These are phyloP conservation scores for Chlamydomonas applanata DNA, from an alignment of 139 green algal species.

Conservation along the genomic window DNA sequence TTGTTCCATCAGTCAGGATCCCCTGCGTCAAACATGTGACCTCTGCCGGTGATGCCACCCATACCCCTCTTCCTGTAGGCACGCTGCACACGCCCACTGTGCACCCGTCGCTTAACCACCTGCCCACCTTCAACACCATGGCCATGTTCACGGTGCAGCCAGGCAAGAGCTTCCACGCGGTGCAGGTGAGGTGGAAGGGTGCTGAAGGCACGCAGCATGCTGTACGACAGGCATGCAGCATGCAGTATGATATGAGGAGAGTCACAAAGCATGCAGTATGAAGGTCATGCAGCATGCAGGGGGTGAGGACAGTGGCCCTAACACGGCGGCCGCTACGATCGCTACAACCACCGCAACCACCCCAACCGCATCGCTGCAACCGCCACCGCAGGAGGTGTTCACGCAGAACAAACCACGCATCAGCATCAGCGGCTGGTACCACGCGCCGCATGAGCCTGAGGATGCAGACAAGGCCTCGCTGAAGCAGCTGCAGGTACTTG, in stretches of 20 bases:
- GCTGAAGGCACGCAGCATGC: too few relatives aligned
- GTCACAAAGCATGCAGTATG: neutral
- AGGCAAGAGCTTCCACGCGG: constrained; percentile 78
- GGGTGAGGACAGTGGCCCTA: too few relatives aligned
- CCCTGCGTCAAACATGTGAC: too few relatives aligned
- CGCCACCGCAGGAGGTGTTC: constrained; percentile 53
- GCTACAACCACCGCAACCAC: neutral
- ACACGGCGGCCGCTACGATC: too few relatives aligned
- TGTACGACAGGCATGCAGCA: neutral
- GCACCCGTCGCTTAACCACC: constrained; percentile 36
- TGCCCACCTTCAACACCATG: constrained; percentile 75
- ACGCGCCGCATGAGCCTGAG: constrained; percentile 48
- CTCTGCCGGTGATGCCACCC: too few relatives aligned
- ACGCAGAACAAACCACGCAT: constrained; percentile 59
- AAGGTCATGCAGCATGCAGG: neutral
- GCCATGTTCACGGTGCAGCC: constrained; percentile 83
- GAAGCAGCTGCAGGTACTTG: constrained; percentile 60
- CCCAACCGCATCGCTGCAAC: too few relatives aligned
- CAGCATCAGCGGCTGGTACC: constrained; percentile 84
- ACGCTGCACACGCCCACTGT: constrained; percentile 44
- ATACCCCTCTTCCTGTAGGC: constrained; percentile 30
- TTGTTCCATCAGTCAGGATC: too few relatives aligned
- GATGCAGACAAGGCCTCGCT: constrained; percentile 60
- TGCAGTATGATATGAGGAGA: neutral
- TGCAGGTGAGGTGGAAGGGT: constrained; percentile 42